Evolutionary conservation across 768 basidiomycete genomes (phyloP).

Genomic region (Tylopilus rubrobrunneus): DNA sequence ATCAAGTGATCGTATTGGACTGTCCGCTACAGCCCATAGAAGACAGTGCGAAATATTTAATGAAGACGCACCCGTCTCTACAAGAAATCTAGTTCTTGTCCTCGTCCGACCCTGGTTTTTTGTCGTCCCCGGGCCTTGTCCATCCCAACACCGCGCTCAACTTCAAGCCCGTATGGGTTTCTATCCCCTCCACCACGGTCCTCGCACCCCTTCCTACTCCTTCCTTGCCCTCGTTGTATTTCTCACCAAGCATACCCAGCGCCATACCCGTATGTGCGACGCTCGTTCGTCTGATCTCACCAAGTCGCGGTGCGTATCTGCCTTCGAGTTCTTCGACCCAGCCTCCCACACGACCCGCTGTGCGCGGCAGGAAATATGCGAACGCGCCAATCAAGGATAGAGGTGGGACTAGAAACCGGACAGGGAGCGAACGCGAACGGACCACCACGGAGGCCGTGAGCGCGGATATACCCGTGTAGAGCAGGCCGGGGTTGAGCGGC

Average conservation of each 20-base stretch:
- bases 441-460: conserved; percentile 90
- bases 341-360: conserved; percentile 60
- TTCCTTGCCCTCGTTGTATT: conserved; percentile 43
- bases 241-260: conserved; percentile 53
- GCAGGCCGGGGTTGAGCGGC: conserved; percentile 79
- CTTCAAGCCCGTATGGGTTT: conserved; percentile 72
- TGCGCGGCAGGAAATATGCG: conserved; percentile 84
- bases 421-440: conserved; percentile 66
- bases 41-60: neutral
- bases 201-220: conserved; percentile 43
- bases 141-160: conserved; percentile 56
- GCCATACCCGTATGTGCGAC: conserved; percentile 59
- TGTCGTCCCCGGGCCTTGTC: conserved; percentile 20
- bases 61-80: neutral
- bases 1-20: neutral
- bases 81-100: conserved; percentile 12
- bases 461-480: conserved; percentile 87
- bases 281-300: conserved; percentile 63
- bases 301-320: conserved; percentile 60
- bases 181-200: conserved; percentile 49
- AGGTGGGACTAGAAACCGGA: conserved; percentile 75
- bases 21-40: neutral
- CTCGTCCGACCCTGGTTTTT: conserved; percentile 15
- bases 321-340: conserved; percentile 73
- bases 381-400: conserved; percentile 64